Percentiles rank a stretch among this genome's conserved stretches.
Evolutionary conservation across 75 land plant species (phyloP).

Genomic region (Pseudotsuga menziesii): DNA sequence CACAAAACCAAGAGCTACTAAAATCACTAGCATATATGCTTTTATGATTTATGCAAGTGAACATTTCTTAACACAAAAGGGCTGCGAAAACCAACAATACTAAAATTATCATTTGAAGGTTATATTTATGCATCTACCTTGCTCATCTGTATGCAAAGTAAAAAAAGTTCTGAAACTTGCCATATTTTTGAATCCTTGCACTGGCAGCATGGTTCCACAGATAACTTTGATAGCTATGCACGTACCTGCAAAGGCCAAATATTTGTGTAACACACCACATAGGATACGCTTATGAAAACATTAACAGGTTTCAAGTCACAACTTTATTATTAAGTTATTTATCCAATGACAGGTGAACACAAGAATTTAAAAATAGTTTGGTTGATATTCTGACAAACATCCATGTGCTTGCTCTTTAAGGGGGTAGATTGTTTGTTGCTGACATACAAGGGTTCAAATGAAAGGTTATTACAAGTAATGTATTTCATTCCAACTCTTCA

Average conservation of each 20-base stretch:
- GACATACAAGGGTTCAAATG: not conserved
- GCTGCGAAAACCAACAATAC: too few species aligned
- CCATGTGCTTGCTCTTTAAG: not conserved
- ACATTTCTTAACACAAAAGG: too few species aligned
- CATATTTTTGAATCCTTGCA: slow-evolving; percentile 65
- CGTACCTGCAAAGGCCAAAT: slow-evolving; percentile 53
- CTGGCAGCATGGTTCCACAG: slow-evolving; percentile 98
- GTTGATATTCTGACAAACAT: not conserved
- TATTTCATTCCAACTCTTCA: too few species aligned
- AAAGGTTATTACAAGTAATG: too few species aligned
- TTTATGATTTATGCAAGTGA: too few species aligned
- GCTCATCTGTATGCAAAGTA: not conserved
- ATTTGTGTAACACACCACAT: not conserved
- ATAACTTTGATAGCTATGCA: slow-evolving; percentile 97
- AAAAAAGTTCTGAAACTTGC: slow-evolving; percentile 30
- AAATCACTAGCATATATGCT: too few species aligned
- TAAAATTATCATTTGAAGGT: too few species aligned
- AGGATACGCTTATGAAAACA: not conserved
- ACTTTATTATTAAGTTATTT: too few species aligned
- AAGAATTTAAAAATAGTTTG: too few species aligned
- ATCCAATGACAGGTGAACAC: not conserved
- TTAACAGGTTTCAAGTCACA: not conserved
- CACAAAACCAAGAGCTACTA: too few species aligned
- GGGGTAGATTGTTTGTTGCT: not conserved
- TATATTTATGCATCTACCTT: not conserved